Evolutionary conservation across 83 land plant species (phyloP), one percentile per base, ranked within the genome.

Genomic region (Isoetes engelmannii): DNA sequence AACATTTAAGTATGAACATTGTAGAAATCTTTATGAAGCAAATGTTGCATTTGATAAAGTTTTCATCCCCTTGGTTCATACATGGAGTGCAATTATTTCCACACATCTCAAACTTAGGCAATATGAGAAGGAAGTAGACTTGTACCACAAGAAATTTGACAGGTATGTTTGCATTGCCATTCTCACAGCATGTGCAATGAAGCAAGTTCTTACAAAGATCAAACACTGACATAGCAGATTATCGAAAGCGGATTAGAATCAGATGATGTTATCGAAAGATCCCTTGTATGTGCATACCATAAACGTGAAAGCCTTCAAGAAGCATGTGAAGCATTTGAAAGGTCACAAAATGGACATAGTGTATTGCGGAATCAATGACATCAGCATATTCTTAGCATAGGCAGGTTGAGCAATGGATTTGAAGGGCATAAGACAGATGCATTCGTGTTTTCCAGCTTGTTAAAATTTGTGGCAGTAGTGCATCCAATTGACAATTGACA

Each of bases 331-430:
- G 55, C 78, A 73, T 85, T 85, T 63, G 85, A 82, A 4, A 65
- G 61, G 73, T 77, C 71, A 57, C 55, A 55, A 56, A 57, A 68
- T 0, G 54, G 84, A 68, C 75, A 81, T 69, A 15, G 82, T 47
- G 85, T 83, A 46, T 86, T 85, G 8, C 83, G 79, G 78, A 79
- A 48, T 77, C 82, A 6, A 18, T 86, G 21, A 83, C 83, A 0
- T 75, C 65, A 3, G 84, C 82, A 5, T 67, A 75, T 9, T 49
- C 84, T 19, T 84, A 79, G 56, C 64, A 74, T 5, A 82, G 89
- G 46, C 75, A 64, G 7, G 77, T 74, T 2, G n/a, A 47, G 6
- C 78, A 80, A 37, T 86, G 67, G 65, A 46, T 48, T 47, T 59
- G 47, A 28, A 75, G 28, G 82, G 20, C 15, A 5, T 17, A 45